Evolutionary conservation across 345 rosid genomes (phyloP).

Genomic region (Hypericum androsaemum): DNA sequence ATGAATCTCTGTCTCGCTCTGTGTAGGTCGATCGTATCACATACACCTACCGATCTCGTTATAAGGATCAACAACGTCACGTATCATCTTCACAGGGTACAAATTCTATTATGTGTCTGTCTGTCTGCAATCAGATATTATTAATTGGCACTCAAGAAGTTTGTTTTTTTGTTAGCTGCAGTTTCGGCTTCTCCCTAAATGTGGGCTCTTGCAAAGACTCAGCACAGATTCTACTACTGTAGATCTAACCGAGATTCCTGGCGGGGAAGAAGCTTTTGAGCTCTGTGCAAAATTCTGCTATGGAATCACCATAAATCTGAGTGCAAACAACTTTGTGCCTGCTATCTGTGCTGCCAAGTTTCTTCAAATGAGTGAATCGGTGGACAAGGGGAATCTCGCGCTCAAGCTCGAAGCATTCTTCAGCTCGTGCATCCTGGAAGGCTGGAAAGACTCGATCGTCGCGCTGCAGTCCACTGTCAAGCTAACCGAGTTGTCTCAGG

Average conservation of each 20-base stretch:
- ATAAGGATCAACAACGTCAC: slow-evolving; percentile 48
- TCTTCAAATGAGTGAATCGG: slow-evolving; percentile 79
- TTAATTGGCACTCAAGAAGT: slow-evolving; percentile 15
- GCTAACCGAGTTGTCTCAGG: slow-evolving; percentile 80
- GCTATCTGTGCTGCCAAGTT: slow-evolving; percentile 88
- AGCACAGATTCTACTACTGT: slow-evolving; percentile 41
- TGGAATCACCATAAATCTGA: slow-evolving; percentile 74
- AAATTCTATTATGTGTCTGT: neutral
- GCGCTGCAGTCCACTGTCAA: slow-evolving; percentile 53
- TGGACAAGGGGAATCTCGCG: slow-evolving; percentile 69
- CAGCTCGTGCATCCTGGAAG: slow-evolving; percentile 76
- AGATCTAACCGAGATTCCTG: slow-evolving; percentile 85
- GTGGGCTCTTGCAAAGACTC: slow-evolving; percentile 67
- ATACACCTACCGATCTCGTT: slow-evolving; percentile 54
- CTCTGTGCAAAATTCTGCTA: slow-evolving; percentile 93
- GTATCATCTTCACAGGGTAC: slow-evolving; percentile 82
- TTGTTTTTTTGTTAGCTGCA: slow-evolving; percentile 41
- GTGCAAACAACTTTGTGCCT: slow-evolving; percentile 74
- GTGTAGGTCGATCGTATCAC: slow-evolving; percentile 68
- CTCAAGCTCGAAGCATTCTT: slow-evolving; percentile 83
- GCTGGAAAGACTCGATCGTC: slow-evolving; percentile 93
- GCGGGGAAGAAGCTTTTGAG: slow-evolving; percentile 91
- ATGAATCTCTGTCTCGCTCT: slow-evolving; percentile 7
- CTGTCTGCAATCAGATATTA: neutral
- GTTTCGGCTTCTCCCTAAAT: slow-evolving; percentile 76